Percentiles rank a stretch among this genome's conserved stretches.
These are phyloP conservation scores for Echeveria elegans DNA, from an alignment of 164 flowering plant species.

Conservation along the genomic window DNA sequence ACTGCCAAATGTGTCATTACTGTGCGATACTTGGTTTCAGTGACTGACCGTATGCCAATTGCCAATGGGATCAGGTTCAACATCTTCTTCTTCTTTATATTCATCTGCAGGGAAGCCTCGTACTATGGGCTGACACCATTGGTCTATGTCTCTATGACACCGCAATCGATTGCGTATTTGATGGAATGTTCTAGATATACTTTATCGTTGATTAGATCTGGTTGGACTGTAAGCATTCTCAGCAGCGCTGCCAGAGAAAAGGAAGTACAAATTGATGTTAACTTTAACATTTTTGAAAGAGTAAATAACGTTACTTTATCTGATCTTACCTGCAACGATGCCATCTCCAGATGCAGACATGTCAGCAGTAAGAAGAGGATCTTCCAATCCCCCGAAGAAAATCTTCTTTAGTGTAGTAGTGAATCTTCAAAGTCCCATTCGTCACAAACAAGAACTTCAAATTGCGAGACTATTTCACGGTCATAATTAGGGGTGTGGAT, in stretches of 20 bases:
- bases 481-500: too few species aligned
- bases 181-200: conserved; percentile 52
- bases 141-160: conserved; percentile 70
- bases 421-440: conserved; percentile 89
- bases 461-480: conserved; percentile 52
- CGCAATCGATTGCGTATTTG: conserved; percentile 70
- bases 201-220: conserved; percentile 57
- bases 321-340: conserved; percentile 70
- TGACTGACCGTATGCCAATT: conserved; percentile 62
- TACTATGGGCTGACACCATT: conserved; percentile 48
- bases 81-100: conserved; percentile 36
- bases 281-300: not conserved
- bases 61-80: conserved; percentile 31
- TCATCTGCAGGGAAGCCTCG: conserved; percentile 64
- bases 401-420: conserved; percentile 62
- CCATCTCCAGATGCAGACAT: conserved; percentile 96
- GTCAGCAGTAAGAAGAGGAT: conserved; percentile 63
- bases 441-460: conserved; percentile 89
- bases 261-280: not conserved
- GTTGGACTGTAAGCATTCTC: conserved; percentile 74
- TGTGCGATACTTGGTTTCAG: conserved; percentile 60
- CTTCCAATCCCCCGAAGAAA: conserved; percentile 16
- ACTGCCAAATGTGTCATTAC: conserved; percentile 6
- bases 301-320: not conserved
- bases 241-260: conserved; percentile 46